These are phyloP conservation scores for Sonneratia alba DNA, from an alignment of 345 rosid genomes.

Conservation along the genomic window DNA sequence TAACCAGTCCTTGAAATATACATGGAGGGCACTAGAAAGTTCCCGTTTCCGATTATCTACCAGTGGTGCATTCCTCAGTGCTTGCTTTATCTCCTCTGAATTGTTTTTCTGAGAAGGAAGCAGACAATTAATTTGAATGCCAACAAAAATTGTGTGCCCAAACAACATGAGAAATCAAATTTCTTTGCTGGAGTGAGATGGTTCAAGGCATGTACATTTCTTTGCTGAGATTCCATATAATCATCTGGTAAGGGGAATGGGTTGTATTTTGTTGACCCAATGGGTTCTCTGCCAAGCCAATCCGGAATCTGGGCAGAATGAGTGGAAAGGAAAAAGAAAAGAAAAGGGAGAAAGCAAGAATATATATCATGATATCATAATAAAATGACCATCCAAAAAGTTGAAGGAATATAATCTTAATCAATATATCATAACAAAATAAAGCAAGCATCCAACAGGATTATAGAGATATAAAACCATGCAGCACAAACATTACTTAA, in stretches of 20 bases:
- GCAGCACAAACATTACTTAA: not conserved
- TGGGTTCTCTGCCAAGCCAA: slow-evolving; percentile 69
- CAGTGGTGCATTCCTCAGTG: slow-evolving; percentile 60
- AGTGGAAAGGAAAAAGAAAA: slow-evolving; percentile 8
- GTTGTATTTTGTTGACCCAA: slow-evolving; percentile 67
- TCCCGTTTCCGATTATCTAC: slow-evolving; percentile 89
- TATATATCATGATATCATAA: not conserved
- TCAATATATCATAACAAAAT: too few species aligned
- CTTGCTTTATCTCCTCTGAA: slow-evolving; percentile 63
- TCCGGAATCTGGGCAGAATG: slow-evolving; percentile 67
- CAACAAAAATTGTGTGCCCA: not conserved
- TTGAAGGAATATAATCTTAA: too few species aligned
- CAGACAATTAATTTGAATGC: too few species aligned
- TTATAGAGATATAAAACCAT: not conserved
- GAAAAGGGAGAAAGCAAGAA: slow-evolving; percentile 2
- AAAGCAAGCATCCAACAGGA: not conserved
- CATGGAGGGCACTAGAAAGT: slow-evolving; percentile 77
- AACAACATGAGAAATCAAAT: slow-evolving; percentile 6
- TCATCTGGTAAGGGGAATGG: slow-evolving; percentile 78
- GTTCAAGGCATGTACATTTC: slow-evolving; percentile 45
- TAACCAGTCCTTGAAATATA: slow-evolving; percentile 93
- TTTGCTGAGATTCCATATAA: slow-evolving; percentile 66
- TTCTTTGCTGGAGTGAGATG: slow-evolving; percentile 6
- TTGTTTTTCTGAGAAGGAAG: slow-evolving; percentile 48
- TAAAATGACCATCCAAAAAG: not conserved